Evolutionary conservation across 139 green algal genomes (phyloP).

Genomic region (Tetraselmis chui): DNA sequence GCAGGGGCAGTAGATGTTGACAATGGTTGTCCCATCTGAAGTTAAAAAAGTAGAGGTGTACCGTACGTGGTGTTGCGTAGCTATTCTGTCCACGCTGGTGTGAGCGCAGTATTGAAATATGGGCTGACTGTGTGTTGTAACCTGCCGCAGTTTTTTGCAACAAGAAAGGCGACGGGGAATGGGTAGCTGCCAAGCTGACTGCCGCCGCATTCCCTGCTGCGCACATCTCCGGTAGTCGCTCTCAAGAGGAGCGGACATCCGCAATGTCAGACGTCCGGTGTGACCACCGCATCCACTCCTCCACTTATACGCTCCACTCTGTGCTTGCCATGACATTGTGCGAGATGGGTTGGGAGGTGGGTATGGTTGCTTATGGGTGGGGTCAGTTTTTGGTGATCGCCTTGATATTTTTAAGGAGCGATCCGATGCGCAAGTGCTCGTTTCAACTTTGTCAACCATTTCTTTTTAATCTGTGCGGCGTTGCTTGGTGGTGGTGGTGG

Average conservation of each 20-base stretch:
- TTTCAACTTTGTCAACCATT: background rate
- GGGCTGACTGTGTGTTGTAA: too few relatives aligned
- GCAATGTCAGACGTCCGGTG: constrained; percentile 29
- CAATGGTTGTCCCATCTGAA: too few relatives aligned
- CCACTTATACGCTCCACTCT: background rate
- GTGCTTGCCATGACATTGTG: background rate
- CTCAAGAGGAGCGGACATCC: constrained; percentile 47
- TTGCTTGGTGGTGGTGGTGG: too few relatives aligned
- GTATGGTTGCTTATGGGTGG: background rate
- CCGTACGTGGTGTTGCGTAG: too few relatives aligned
- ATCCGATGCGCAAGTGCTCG: background rate
- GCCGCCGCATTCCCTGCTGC: constrained; percentile 48
- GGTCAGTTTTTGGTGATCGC: background rate
- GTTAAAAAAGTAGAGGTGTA: too few relatives aligned
- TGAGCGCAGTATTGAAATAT: too few relatives aligned
- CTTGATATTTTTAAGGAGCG: too few relatives aligned
- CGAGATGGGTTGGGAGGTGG: background rate
- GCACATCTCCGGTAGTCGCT: constrained; percentile 46
- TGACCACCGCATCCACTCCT: background rate
- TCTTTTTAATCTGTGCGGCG: too few relatives aligned
- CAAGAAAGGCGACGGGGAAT: constrained; percentile 43
- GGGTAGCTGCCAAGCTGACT: constrained; percentile 43
- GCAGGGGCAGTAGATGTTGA: too few relatives aligned
- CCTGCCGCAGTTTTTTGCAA: constrained; percentile 74
- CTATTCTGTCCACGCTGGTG: too few relatives aligned